Conservation (phyloP, 2,329 filamentous ascomycete species). For the Alternaria tenuissima region DNA sequence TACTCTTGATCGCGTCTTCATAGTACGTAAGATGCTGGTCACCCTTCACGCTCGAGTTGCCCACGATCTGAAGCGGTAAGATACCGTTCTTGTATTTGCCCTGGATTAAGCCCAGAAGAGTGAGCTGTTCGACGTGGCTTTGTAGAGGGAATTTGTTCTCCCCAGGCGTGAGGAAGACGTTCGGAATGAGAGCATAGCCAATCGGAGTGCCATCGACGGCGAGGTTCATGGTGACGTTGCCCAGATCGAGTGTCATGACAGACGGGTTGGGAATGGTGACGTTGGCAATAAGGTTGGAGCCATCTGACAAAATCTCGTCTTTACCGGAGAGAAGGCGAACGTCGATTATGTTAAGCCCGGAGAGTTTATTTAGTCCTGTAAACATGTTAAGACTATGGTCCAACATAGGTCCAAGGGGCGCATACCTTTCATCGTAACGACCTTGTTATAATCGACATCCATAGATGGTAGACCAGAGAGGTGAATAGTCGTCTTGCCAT, state of each 20-base stretch:
- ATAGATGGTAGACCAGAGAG: constrained; percentile 60
- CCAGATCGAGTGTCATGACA: constrained; percentile 70
- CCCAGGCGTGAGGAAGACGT: constrained; percentile 68
- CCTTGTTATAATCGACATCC: constrained; percentile 64
- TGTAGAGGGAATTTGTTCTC: constrained; percentile 64
- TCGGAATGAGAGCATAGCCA: constrained; percentile 65
- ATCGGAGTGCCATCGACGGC: constrained; percentile 61
- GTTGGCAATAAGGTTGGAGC: constrained; percentile 68
- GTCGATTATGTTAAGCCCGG: constrained; percentile 61
- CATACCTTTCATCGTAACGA: constrained; percentile 65
- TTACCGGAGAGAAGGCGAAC: constrained; percentile 57
- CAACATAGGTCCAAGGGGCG: background rate
- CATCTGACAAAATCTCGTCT: constrained; percentile 49
- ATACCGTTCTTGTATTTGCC: constrained; percentile 63
- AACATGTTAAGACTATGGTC: constrained; percentile 1
- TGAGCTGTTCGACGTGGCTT: constrained; percentile 61
- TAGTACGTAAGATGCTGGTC: constrained; percentile 66
- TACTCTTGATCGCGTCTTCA: constrained; percentile 61
- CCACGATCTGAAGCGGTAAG: constrained; percentile 64
- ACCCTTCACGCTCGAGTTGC: constrained; percentile 60
- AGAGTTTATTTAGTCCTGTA: constrained; percentile 66
- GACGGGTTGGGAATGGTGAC: constrained; percentile 71
- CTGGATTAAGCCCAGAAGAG: constrained; percentile 57
- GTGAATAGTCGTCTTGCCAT: constrained; percentile 62
- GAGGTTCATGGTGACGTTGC: constrained; percentile 70